phyloP scores from a whole-genome alignment of 208 protist species.

The Chromosphaera perkinsii region DNA sequence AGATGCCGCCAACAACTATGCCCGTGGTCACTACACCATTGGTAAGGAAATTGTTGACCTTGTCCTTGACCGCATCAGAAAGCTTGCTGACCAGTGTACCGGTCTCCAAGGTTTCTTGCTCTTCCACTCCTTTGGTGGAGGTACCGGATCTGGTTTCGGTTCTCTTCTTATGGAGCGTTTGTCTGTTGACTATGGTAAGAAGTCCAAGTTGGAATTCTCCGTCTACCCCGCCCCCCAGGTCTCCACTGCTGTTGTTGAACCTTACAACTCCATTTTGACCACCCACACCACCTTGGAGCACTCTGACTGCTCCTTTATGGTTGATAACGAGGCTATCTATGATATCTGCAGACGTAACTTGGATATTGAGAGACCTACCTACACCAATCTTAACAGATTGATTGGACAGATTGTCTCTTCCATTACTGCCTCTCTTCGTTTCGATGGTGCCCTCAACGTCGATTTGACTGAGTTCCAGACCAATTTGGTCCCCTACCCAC shows the following conservation, averaged over 20 bases:
- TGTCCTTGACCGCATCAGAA: conserved; percentile 82
- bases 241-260: conserved; percentile 88
- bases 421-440: conserved; percentile 86
- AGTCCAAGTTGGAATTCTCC: conserved; percentile 90
- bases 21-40: conserved; percentile 94
- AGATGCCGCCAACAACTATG: conserved; percentile 97
- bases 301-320: conserved; percentile 82
- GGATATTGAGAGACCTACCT: conserved; percentile 85
- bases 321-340: conserved; percentile 87
- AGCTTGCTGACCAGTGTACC: conserved; percentile 92
- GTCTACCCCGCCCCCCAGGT: conserved; percentile 89
- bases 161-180: conserved; percentile 90
- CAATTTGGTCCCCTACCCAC: conserved; percentile 92
- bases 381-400: conserved; percentile 89
- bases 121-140: conserved; percentile 95
- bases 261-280: conserved; percentile 91
- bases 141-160: conserved; percentile 94
- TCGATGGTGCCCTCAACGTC: conserved; percentile 89
- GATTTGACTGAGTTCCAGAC: conserved; percentile 93
- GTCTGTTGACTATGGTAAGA: conserved; percentile 94
- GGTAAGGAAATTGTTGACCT: conserved; percentile 92
- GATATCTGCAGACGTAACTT: conserved; percentile 80
- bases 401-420: conserved; percentile 88
- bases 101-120: conserved; percentile 96
- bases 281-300: conserved; percentile 85